Evolutionary conservation across 139 green algal genomes (phyloP), one percentile per base, ranked within the genome.

Genomic region (Chlorella sp.): DNA sequence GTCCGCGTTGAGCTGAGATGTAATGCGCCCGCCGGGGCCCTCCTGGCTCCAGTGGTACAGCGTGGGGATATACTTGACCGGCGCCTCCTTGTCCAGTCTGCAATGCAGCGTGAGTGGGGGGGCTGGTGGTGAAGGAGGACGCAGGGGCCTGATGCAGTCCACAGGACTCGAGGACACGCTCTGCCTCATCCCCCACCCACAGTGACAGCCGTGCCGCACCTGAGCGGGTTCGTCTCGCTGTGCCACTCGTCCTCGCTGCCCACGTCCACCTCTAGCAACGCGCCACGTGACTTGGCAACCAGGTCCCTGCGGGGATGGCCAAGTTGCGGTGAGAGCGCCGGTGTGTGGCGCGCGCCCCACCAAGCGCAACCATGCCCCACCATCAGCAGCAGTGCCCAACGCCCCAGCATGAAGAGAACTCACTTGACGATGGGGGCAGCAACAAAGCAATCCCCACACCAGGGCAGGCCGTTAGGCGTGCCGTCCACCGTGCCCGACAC

Each of bases 251-350:
- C 34, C 0, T 34, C 62, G 14, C 35, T 51, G 14, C 73, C 73
- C 10, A 49, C 73, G 1, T 49, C 31, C 51, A 78, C 73, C 34
- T 78, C 73, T 22, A 78, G 34, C 73, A 78, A 23, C 6, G 73
- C 71, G 34, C 73, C 73, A 24, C 65, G 49, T 2, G 65, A 27
- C 14, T 10, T 23, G 26, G 42, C 22, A 5, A 73, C 55, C 30
- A 73, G 51, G 29, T 78, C 49, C 73, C 73, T 78, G 62, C 61
- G 55, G 31, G 42, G 27, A 71, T n/a, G 24, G 35, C 35, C 33
- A 34, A 2, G 22, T 31, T n/a, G 35, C 24, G 66, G 35, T 49
- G 35, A n/a, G n/a, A n/a, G n/a, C n/a, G n/a, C n/a, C n/a, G n/a
- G n/a, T n/a, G n/a, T n/a, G n/a, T n/a, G n/a, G n/a, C n/a, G n/a